Base-by-base conservation (phyloP, 2,329 filamentous ascomycete genomes). In the Pestalotiopsis fici region DNA sequence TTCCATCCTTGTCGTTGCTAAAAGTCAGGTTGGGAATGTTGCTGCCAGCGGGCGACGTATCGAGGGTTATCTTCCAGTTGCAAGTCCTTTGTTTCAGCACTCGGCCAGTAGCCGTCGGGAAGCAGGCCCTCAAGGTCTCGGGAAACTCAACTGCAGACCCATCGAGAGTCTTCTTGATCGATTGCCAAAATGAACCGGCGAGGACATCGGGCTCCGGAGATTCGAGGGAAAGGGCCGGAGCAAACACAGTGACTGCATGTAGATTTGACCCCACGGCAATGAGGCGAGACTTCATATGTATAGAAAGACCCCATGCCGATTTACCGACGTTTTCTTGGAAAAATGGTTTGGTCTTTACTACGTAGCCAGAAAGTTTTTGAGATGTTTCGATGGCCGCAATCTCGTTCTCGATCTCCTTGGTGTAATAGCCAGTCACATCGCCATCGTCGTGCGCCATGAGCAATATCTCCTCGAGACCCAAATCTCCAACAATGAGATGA, bases 271-370 rank as follows among this genome's bases (percentile, higher is more conserved):
- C 93, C 50, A 97, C 91, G 0, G 95, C 96, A 69, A 99, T 91
- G 69, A 98, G 83, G 0, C 95, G 89, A n/a, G 93, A 93, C 69
- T 90, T 83, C 69, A 88, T 86, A 77, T 98, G 95, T 12, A 97
- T 86, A 7, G 94, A 91, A 60, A 97, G 80, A 0, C 95, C 96
- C 96, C 96, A 99, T 2, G 95, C 95, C 68, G 93, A 95, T 27
- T 80, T 82, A 1, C 88, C 88, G 2, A 97, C 94, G 75, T 92
- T 94, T 47, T 92, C 87, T 67, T 89, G 88, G 67, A 97, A 93
- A 74, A 97, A 93, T 76, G 75, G 66, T 74, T 72, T 54, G 31
- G 69, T 69, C 57, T 27, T 67, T 56, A 23, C 66, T 54, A 50
- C 37, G 23, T 59, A 47, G 25, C 64, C 55, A 28, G 50, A 47